Conservation (phyloP, 2,329 filamentous ascomycete species). For the Aspergillus pseudonomiae region DNA sequence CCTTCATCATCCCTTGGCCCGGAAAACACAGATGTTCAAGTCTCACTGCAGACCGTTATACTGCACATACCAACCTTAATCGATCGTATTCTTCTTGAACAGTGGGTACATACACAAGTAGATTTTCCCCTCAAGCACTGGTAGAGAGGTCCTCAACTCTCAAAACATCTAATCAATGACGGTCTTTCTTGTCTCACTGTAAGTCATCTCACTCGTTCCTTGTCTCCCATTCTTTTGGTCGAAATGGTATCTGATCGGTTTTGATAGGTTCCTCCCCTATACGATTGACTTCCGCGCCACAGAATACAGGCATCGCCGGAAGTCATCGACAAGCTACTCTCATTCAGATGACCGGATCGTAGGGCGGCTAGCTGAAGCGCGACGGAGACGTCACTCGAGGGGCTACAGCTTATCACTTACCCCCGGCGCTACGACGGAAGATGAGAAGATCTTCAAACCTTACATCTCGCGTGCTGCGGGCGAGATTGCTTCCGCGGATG, state of each 20-base stretch:
- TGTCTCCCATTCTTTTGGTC: not conserved
- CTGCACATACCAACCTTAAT: not conserved
- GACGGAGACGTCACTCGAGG: constrained; percentile 21
- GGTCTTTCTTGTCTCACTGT: constrained; percentile 41
- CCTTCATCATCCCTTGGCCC: constrained; percentile 13
- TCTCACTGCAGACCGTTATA: not conserved
- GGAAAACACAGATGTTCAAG: constrained; percentile 6
- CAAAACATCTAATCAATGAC: constrained; percentile 29
- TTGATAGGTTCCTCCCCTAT: constrained; percentile 39
- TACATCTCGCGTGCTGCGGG: constrained; percentile 32
- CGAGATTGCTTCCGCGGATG: constrained; percentile 33
- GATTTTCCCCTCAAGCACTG: not conserved
- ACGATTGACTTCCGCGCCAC: constrained; percentile 39
- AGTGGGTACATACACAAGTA: not conserved
- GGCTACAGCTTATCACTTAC: constrained; percentile 32
- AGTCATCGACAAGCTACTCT: constrained; percentile 27
- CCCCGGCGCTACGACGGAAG: constrained; percentile 42
- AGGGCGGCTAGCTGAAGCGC: constrained; percentile 27
- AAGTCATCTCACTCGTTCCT: constrained; percentile 15
- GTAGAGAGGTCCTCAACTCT: constrained; percentile 5
- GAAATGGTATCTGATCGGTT: constrained; percentile 8
- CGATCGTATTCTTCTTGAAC: not conserved
- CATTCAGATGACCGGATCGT: constrained; percentile 28
- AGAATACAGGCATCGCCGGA: constrained; percentile 25
- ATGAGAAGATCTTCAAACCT: constrained; percentile 43